A percentile compares a stretch with the other conserved stretches of the same genome.
These are phyloP conservation scores for peach (Prunus persica) DNA, from an alignment of 306 rosid species.

Conservation along the genomic window Prunus_persica_NCBIv2 NC_034010.1:26442001-26442500, in stretches of 20 bases:
- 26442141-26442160: background rate
- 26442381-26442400: too few relatives aligned
- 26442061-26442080: background rate
- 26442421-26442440: too few relatives aligned
- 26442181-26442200: slow-evolving; percentile 43
- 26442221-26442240: background rate
- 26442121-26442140: background rate
- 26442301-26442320: too few relatives aligned
- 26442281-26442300: background rate
- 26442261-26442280: background rate
- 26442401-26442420: too few relatives aligned
- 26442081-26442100: background rate
- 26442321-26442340: too few relatives aligned
- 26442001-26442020: too few relatives aligned
- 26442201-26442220: background rate
- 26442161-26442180: slow-evolving; percentile 14
- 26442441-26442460: too few relatives aligned
- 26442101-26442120: background rate
- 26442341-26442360: too few relatives aligned
- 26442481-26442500: too few relatives aligned
- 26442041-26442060: background rate
- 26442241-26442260: background rate
- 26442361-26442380: too few relatives aligned
- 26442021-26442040: background rate
- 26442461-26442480: too few relatives aligned